These are phyloP conservation scores for Clavispora santaluciae DNA, from an alignment of 805 yeast species.

Conservation along the genomic window DNA sequence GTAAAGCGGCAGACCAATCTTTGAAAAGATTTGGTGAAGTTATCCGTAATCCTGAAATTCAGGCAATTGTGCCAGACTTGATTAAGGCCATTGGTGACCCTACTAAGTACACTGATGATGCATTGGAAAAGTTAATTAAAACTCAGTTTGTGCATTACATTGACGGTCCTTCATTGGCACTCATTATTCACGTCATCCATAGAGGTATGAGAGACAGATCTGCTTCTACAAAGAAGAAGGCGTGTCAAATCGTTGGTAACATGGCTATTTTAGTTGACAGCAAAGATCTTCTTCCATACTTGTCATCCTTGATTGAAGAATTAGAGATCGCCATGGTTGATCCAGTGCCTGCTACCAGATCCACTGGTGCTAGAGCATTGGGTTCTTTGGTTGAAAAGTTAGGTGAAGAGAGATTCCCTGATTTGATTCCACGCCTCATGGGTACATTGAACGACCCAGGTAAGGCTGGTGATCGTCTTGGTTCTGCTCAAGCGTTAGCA, in stretches of 20 bases:
- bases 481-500: constrained; percentile 94
- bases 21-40: constrained; percentile 93
- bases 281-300: constrained; percentile 78
- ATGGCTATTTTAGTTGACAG: constrained; percentile 95
- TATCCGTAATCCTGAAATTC: constrained; percentile 95
- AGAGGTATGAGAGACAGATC: constrained; percentile 94
- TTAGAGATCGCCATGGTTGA: constrained; percentile 95
- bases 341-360: constrained; percentile 95
- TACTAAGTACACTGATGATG: constrained; percentile 80
- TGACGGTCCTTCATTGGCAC: constrained; percentile 95
- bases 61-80: constrained; percentile 78
- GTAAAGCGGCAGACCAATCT: constrained; percentile 89
- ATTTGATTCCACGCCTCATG: constrained; percentile 74
- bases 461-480: constrained; percentile 86
- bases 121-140: constrained; percentile 76
- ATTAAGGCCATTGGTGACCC: constrained; percentile 96
- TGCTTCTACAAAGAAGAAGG: constrained; percentile 87
- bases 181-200: constrained; percentile 89
- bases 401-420: constrained; percentile 95
- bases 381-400: constrained; percentile 94
- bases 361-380: constrained; percentile 94
- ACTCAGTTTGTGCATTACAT: constrained; percentile 97
- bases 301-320: constrained; percentile 71
- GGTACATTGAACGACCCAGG: constrained; percentile 70
- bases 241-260: constrained; percentile 97